Evolutionary conservation across 192 early-diverging fungal genomes (phyloP).

Genomic region (Backusella tuberculispora): DNA sequence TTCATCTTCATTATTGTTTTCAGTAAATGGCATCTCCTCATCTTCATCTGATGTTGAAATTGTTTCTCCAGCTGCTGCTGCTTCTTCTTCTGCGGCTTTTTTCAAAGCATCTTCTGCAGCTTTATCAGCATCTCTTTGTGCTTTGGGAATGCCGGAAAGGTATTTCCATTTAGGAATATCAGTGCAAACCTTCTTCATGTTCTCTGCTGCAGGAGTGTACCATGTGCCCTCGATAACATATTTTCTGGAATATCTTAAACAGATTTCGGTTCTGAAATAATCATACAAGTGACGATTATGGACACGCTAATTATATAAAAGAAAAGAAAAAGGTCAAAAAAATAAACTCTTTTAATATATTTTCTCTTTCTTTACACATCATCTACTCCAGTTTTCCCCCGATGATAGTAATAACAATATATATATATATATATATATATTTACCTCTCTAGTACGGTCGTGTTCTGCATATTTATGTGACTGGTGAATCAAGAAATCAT

Average conservation of each 20-base stretch:
- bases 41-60: neutral
- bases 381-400: neutral
- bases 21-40: neutral
- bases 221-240: conserved; percentile 46
- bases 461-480: conserved; percentile 53
- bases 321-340: neutral
- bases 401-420: neutral
- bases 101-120: neutral
- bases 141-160: neutral
- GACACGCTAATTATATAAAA: conserved; percentile 41
- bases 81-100: neutral
- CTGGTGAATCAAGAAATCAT: conserved; percentile 56
- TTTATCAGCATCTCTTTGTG: conserved; percentile 21
- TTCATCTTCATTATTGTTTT: neutral
- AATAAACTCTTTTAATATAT: neutral
- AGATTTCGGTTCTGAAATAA: conserved; percentile 54
- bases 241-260: conserved; percentile 51
- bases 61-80: neutral
- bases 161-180: conserved; percentile 45
- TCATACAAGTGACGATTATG: conserved; percentile 52
- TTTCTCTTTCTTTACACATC: neutral
- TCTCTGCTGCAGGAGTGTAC: conserved; percentile 38
- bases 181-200: conserved; percentile 47
- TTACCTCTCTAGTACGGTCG: conserved; percentile 53
- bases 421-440: conserved; percentile 12